Conservation (phyloP, 2,329 filamentous ascomycete genomes). For the Aspergillus sp. region DNA sequence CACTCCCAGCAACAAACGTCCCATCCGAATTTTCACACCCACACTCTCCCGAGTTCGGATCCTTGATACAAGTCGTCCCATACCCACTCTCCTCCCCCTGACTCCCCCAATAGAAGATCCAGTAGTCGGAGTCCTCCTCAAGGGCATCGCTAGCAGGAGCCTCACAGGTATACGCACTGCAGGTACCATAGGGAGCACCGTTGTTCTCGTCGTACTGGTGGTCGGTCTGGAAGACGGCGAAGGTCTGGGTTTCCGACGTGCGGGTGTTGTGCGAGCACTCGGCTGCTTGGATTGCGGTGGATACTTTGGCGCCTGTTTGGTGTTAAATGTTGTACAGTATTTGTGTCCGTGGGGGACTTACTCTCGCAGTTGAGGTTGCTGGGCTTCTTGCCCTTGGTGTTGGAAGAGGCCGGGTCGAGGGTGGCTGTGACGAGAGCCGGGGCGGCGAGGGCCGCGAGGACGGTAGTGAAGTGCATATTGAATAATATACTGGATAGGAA, state of each 20-base stretch:
- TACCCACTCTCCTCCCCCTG: conserved; percentile 22
- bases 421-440: conserved; percentile 26
- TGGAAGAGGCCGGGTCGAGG: conserved; percentile 35
- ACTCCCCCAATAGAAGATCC: conserved; percentile 44
- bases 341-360: conserved; percentile 9
- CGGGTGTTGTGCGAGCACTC: conserved; percentile 43
- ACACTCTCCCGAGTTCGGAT: conserved; percentile 40
- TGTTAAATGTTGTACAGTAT: background rate
- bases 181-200: conserved; percentile 52
- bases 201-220: conserved; percentile 46
- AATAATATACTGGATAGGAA: no score
- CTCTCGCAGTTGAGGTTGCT: conserved; percentile 28
- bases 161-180: conserved; percentile 44
- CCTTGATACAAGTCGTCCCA: conserved; percentile 39
- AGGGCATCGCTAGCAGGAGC: conserved; percentile 32
- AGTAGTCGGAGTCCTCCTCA: conserved; percentile 37
- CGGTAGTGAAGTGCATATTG: conserved; percentile 2
- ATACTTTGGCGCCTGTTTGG: conserved; percentile 30
- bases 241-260: conserved; percentile 34
- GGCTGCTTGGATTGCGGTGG: conserved; percentile 39
- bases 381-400: conserved; percentile 38
- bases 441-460: conserved; percentile 8
- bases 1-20: conserved; percentile 34
- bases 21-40: conserved; percentile 46
- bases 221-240: conserved; percentile 43